Evolutionary conservation across 2,329 filamentous ascomycete species (phyloP).

Genomic region (Diaporthe ilicicola): DNA sequence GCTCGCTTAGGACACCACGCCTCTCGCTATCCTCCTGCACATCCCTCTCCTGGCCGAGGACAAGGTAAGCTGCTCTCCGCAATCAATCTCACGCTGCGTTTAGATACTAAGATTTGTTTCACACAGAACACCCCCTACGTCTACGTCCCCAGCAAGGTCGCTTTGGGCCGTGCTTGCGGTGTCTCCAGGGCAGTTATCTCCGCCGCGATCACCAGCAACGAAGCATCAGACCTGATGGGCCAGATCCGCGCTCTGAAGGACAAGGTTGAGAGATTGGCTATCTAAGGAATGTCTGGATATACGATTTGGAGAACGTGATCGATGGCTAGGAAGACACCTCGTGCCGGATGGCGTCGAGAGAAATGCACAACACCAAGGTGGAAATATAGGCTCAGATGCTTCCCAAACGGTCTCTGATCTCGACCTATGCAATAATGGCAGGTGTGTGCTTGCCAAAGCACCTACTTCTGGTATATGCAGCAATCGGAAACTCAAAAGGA

Average conservation of each 20-base stretch:
- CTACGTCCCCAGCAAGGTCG: conserved; percentile 79
- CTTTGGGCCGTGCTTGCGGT: conserved; percentile 88
- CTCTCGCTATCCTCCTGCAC: conserved; percentile 88
- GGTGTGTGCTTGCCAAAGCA: conserved; percentile 6
- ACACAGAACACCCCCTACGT: conserved; percentile 59
- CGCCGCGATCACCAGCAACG: conserved; percentile 89
- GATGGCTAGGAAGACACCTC: background rate
- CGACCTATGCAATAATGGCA: background rate
- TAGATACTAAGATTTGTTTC: background rate
- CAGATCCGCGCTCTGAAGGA: conserved; percentile 92
- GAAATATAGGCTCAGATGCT: background rate
- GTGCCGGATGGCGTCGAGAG: background rate
- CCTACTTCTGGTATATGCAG: background rate
- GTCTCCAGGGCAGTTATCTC: conserved; percentile 89
- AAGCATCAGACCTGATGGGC: conserved; percentile 84
- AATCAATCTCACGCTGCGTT: background rate
- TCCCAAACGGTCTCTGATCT: background rate
- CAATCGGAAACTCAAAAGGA: background rate
- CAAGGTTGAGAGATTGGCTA: conserved; percentile 95
- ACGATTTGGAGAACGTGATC: background rate
- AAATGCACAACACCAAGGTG: background rate
- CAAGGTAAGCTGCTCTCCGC: conserved; percentile 54
- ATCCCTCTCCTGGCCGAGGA: conserved; percentile 89
- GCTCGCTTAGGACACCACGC: conserved; percentile 73
- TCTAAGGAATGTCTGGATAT: conserved; percentile 63